Percentiles rank a stretch among this genome's conserved stretches.
Conservation (phyloP, 2,329 filamentous ascomycete genomes). For the Neophaeococcomyces aloes region DNA sequence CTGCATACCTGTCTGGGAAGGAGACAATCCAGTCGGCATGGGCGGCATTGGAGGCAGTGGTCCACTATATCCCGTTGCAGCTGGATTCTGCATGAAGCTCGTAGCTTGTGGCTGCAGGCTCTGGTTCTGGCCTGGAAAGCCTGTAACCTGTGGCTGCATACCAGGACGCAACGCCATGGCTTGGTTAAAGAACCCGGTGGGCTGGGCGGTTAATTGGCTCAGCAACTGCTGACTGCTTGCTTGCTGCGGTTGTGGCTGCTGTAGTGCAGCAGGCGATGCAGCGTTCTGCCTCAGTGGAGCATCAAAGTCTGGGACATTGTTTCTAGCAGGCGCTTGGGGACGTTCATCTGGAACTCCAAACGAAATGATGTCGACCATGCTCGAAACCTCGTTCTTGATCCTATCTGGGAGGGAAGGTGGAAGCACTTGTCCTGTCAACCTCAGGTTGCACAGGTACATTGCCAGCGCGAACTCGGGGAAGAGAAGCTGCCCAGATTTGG, state of each 20-base stretch:
- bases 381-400: constrained; percentile 92
- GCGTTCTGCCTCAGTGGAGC: constrained; percentile 42
- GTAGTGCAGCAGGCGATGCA: constrained; percentile 39
- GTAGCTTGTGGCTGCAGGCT: constrained; percentile 56
- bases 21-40: constrained; percentile 63
- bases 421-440: constrained; percentile 73
- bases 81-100: constrained; percentile 60
- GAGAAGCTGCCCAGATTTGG: constrained; percentile 86
- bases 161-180: constrained; percentile 56
- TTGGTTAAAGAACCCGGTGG: constrained; percentile 44
- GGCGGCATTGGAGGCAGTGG: constrained; percentile 68
- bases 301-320: constrained; percentile 63
- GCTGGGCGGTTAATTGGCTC: constrained; percentile 45
- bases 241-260: constrained; percentile 62
- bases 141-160: constrained; percentile 35
- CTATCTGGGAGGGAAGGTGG: constrained; percentile 67
- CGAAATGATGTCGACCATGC: constrained; percentile 99
- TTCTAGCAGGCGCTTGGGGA: constrained; percentile 42
- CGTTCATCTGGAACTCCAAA: constrained; percentile 76
- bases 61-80: constrained; percentile 69
- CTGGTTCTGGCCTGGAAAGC: constrained; percentile 31
- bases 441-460: constrained; percentile 97
- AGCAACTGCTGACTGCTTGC: constrained; percentile 56
- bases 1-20: constrained; percentile 55
- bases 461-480: constrained; percentile 96